Evolutionary conservation across 805 yeast species (phyloP).

Genomic region (Hanseniaspora lachancei): DNA sequence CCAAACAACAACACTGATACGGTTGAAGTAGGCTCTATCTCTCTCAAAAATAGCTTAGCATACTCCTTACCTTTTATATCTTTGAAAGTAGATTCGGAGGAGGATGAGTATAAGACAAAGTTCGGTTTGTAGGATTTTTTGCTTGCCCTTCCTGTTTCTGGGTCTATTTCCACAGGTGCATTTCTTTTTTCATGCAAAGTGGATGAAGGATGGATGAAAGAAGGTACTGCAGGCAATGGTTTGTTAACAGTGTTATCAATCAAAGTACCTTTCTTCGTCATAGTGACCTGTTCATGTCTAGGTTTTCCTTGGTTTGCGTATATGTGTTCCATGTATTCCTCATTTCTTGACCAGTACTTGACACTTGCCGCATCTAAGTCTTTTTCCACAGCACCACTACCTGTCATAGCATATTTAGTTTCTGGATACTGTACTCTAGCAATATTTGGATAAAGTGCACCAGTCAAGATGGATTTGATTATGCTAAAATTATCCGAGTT

Average conservation of each 20-base stretch:
- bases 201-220: constrained; percentile 81
- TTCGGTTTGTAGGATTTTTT: constrained; percentile 34
- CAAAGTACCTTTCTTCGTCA: constrained; percentile 14
- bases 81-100: constrained; percentile 21
- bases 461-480: constrained; percentile 57
- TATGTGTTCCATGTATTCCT: constrained; percentile 32
- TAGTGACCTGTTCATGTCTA: constrained; percentile 14
- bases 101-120: constrained; percentile 50
- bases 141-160: constrained; percentile 18
- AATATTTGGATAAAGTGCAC: constrained; percentile 70
- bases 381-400: constrained; percentile 70
- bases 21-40: constrained; percentile 66
- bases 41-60: constrained; percentile 54
- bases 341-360: constrained; percentile 61
- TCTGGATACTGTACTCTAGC: constrained; percentile 76
- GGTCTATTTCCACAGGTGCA: constrained; percentile 19
- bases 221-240: constrained; percentile 47
- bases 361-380: constrained; percentile 69
- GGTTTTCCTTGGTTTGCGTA: constrained; percentile 9
- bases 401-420: constrained; percentile 53
- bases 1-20: constrained; percentile 70
- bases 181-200: constrained; percentile 44
- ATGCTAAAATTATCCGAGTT: constrained; percentile 40
- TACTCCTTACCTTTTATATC: constrained; percentile 33
- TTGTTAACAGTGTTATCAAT: constrained; percentile 14